phyloP scores from a whole-genome alignment of 1,284 basidiomycete species.

The Puccinia sorghi region DNA sequence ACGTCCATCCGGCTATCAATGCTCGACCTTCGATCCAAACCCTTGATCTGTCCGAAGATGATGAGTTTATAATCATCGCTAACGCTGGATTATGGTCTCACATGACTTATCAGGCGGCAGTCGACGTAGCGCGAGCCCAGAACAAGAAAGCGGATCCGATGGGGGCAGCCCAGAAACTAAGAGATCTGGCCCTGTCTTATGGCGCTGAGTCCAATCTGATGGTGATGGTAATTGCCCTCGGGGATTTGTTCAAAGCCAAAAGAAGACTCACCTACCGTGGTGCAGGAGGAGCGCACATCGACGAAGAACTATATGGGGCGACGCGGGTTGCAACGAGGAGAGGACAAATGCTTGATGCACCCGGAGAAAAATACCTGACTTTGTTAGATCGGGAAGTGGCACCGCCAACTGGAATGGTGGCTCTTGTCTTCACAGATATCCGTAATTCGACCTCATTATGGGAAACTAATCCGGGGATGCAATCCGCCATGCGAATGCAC shows the following conservation, averaged over 20 bases:
- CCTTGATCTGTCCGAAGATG: constrained; percentile 75
- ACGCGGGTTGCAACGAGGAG: constrained; percentile 54
- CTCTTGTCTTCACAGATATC: constrained; percentile 97
- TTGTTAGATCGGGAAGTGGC: constrained; percentile 77
- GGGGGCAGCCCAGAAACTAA: constrained; percentile 93
- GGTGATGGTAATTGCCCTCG: constrained; percentile 94
- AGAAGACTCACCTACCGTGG: constrained; percentile 59
- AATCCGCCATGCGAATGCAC: constrained; percentile 88
- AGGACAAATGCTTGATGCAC: constrained; percentile 54
- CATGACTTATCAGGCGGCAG: constrained; percentile 91
- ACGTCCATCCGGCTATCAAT: constrained; percentile 86
- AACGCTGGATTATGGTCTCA: constrained; percentile 93
- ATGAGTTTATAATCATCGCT: constrained; percentile 95
- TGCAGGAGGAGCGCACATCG: constrained; percentile 56
- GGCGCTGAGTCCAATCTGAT: constrained; percentile 91
- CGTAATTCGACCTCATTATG: constrained; percentile 94
- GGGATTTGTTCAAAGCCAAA: constrained; percentile 69
- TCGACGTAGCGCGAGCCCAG: constrained; percentile 89
- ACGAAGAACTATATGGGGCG: constrained; percentile 53
- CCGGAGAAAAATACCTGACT: constrained; percentile 61
- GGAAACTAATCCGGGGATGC: constrained; percentile 97
- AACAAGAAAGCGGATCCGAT: constrained; percentile 74
- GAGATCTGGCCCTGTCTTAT: constrained; percentile 95
- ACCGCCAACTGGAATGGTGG: constrained; percentile 83
- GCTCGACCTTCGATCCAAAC: constrained; percentile 76